A percentile compares a stretch with the other conserved stretches of the same genome.
These are phyloP conservation scores for Fraxinus nigra DNA, from an alignment of 305 asterid genomes.

Conservation along the genomic window DNA sequence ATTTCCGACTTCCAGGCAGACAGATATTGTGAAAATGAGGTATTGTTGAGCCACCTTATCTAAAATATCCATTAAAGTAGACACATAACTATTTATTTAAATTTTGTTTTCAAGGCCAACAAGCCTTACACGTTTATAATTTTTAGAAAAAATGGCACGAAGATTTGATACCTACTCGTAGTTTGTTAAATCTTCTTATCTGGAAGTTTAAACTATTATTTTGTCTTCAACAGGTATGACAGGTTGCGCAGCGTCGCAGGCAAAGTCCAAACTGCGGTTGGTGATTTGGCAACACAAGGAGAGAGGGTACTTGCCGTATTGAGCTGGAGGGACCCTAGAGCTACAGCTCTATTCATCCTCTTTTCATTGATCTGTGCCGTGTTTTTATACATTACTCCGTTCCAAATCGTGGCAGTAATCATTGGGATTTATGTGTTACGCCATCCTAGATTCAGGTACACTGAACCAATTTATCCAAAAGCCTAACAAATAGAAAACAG, in stretches of 20 bases:
- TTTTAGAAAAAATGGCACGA: background rate
- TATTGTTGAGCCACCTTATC: background rate
- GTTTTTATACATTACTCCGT: conserved; percentile 81
- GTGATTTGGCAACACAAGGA: conserved; percentile 93
- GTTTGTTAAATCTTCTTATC: background rate
- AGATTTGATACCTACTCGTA: background rate
- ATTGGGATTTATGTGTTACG: conserved; percentile 69
- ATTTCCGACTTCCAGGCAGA: conserved; percentile 67
- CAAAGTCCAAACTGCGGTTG: conserved; percentile 81
- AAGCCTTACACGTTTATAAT: background rate
- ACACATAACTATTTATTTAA: background rate
- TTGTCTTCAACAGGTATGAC: conserved; percentile 38
- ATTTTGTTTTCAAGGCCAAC: background rate
- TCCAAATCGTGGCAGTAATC: conserved; percentile 77
- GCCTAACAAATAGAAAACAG: background rate
- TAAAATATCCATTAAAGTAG: background rate
- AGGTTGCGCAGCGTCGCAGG: conserved; percentile 79
- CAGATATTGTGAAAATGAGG: conserved; percentile 71
- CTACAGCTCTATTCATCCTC: conserved; percentile 71
- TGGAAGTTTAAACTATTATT: background rate
- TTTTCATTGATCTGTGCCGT: conserved; percentile 73
- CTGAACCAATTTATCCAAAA: background rate
- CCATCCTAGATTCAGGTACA: conserved; percentile 69
- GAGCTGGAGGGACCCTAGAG: conserved; percentile 96
- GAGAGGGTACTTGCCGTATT: conserved; percentile 83